These are phyloP conservation scores for Diplosphaera chodatii DNA, from an alignment of 139 green algal species.

Conservation along the genomic window DNA sequence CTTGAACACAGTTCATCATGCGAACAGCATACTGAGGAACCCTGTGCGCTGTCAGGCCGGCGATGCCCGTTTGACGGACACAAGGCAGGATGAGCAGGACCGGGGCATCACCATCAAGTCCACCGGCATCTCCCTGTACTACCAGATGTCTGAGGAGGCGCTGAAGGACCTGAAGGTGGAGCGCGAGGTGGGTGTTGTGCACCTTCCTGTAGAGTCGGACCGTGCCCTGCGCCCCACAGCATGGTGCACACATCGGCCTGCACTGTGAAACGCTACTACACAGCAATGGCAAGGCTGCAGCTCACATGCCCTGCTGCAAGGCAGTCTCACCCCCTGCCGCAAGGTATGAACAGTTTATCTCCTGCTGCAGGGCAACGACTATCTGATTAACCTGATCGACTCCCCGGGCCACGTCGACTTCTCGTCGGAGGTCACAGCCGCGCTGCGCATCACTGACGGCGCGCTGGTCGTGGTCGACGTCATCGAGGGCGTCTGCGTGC, in stretches of 20 bases:
- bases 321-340: too few relatives aligned
- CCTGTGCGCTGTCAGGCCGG: slow-evolving; percentile 55
- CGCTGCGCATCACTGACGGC: slow-evolving; percentile 98
- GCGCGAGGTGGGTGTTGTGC: slow-evolving; percentile 48
- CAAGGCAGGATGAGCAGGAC: slow-evolving; percentile 96
- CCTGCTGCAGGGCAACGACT: slow-evolving; percentile 71
- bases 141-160: slow-evolving; percentile 78
- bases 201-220: too few relatives aligned
- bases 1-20: too few relatives aligned
- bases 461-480: slow-evolving; percentile 99
- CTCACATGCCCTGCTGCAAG: too few relatives aligned
- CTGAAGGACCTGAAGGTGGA: slow-evolving; percentile 71
- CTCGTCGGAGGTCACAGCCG: slow-evolving; percentile 97
- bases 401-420: slow-evolving; percentile 99
- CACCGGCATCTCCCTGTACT: slow-evolving; percentile 98
- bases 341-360: background rate
- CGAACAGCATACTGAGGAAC: too few relatives aligned
- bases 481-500: slow-evolving; percentile 99
- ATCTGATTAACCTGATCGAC: slow-evolving; percentile 98
- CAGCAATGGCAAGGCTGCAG: too few relatives aligned
- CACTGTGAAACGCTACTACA: too few relatives aligned
- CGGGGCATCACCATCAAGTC: slow-evolving; percentile 99
- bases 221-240: too few relatives aligned
- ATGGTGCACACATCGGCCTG: too few relatives aligned
- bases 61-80: slow-evolving; percentile 91